Conservation (phyloP, 2,329 filamentous ascomycete genomes). For the Leptographium lundbergii region DNA sequence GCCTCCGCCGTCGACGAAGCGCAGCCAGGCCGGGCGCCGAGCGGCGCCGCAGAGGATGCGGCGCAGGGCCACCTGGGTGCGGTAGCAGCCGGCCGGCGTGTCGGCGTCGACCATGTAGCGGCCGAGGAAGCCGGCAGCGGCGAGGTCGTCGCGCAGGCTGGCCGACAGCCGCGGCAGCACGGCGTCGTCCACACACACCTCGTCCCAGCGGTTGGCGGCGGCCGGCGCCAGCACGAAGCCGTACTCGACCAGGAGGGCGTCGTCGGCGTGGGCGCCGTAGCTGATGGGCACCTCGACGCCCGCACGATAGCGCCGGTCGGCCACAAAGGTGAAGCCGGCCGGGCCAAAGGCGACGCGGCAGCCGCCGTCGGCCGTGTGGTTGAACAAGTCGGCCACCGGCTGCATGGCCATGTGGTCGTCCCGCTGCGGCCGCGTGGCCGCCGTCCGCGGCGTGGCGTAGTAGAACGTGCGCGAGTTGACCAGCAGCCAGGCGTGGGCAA, state of each 20-base stretch:
- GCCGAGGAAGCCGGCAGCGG: slow-evolving; percentile 12
- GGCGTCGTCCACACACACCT: slow-evolving; percentile 31
- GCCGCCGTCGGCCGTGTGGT: slow-evolving; percentile 30
- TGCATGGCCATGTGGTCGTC: slow-evolving; percentile 55
- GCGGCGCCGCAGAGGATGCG: slow-evolving; percentile 8
- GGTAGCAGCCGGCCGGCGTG: slow-evolving; percentile 14
- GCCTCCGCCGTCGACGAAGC: slow-evolving; percentile 6
- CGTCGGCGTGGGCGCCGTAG: slow-evolving; percentile 59
- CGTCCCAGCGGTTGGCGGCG: slow-evolving; percentile 33
- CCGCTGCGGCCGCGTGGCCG: slow-evolving; percentile 24
- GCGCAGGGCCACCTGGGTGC: slow-evolving; percentile 14
- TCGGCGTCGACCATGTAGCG: slow-evolving; percentile 15
- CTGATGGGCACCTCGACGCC: slow-evolving; percentile 57
- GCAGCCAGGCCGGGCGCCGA: slow-evolving; percentile 8
- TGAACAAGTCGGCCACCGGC: slow-evolving; percentile 63
- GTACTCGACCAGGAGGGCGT: slow-evolving; percentile 61
- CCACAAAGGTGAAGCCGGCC: slow-evolving; percentile 40
- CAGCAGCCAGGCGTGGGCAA: slow-evolving; percentile 40
- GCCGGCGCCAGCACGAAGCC: slow-evolving; percentile 29
- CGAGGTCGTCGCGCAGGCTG: slow-evolving; percentile 8
- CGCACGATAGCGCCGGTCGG: slow-evolving; percentile 32
- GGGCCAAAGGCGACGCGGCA: slow-evolving; percentile 39
- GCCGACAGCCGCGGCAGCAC: slow-evolving; percentile 21
- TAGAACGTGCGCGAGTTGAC: slow-evolving; percentile 52
- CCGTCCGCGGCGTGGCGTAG: slow-evolving; percentile 33